Percentiles rank a stretch among this genome's conserved stretches.
Conservation (phyloP, 78 protist species). For the Dictyostelium capitatum region DNA sequence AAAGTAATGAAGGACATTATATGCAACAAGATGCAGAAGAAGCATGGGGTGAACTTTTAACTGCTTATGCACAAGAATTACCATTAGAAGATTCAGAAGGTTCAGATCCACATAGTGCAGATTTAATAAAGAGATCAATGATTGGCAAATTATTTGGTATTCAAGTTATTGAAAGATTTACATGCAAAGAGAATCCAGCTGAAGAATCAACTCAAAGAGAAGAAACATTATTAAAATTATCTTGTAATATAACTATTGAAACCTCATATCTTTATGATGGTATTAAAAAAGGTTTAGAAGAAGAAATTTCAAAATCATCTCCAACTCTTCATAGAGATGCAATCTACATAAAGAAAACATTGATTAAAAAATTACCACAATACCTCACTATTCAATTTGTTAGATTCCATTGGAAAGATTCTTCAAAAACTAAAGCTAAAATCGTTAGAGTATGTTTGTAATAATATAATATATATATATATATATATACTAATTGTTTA, state of each 20-base stretch:
- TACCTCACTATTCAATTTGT: constrained; percentile 91
- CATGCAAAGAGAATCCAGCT: constrained; percentile 62
- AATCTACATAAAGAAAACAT: constrained; percentile 47
- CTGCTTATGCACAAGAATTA: constrained; percentile 51
- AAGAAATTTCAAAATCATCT: constrained; percentile 78
- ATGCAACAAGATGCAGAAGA: constrained; percentile 88
- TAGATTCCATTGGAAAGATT: constrained; percentile 91
- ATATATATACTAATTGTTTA: too few relatives aligned
- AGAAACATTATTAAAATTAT: constrained; percentile 50
- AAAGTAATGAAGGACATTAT: constrained; percentile 61
- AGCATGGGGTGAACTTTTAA: constrained; percentile 55
- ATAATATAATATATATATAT: background rate
- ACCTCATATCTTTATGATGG: constrained; percentile 73
- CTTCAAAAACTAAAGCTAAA: constrained; percentile 80
- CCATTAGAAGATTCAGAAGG: background rate
- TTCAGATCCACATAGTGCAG: background rate
- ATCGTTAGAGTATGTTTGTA: constrained; percentile 80
- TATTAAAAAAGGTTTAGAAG: constrained; percentile 74
- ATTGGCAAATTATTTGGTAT: constrained; percentile 72
- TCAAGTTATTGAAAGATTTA: constrained; percentile 20
- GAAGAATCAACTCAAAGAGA: constrained; percentile 52
- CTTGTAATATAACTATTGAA: constrained; percentile 75
- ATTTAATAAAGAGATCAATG: constrained; percentile 16
- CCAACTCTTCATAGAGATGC: constrained; percentile 82
- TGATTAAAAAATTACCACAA: constrained; percentile 84